These are phyloP conservation scores for Powellomyces hirtus DNA, from an alignment of 192 early-diverging fungal species.

Conservation along the genomic window DNA sequence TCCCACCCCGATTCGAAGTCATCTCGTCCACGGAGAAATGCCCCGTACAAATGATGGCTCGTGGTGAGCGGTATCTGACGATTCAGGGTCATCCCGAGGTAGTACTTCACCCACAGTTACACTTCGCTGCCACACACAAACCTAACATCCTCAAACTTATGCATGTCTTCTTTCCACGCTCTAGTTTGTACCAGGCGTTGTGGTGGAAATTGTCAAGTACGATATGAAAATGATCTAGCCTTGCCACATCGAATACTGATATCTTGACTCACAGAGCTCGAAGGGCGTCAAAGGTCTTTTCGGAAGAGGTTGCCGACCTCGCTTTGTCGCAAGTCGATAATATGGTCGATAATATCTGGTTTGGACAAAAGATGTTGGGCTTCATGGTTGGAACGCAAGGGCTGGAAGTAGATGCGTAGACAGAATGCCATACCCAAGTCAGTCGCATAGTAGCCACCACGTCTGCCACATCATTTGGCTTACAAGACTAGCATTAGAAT, in stretches of 20 bases:
- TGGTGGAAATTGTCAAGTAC: constrained; percentile 22
- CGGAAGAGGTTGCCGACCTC: neutral
- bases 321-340: constrained; percentile 2
- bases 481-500: too few relatives aligned
- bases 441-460: too few relatives aligned
- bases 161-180: neutral
- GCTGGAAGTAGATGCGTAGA: too few relatives aligned
- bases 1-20: constrained; percentile 63
- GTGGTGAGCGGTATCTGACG: constrained; percentile 54
- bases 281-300: constrained; percentile 7
- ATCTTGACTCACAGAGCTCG: constrained; percentile 8
- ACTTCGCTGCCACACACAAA: too few relatives aligned
- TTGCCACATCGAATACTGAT: neutral
- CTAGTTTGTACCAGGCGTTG: constrained; percentile 30
- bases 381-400: constrained; percentile 9
- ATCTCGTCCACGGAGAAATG: constrained; percentile 53
- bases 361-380: constrained; percentile 15
- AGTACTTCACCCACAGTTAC: too few relatives aligned
- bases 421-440: too few relatives aligned
- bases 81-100: constrained; percentile 77
- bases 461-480: too few relatives aligned
- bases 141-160: too few relatives aligned
- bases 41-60: constrained; percentile 60
- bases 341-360: constrained; percentile 13
- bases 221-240: neutral